phyloP scores from a whole-genome alignment of 2,329 filamentous ascomycete genomes.

The Delphinella strobiligena region DNA sequence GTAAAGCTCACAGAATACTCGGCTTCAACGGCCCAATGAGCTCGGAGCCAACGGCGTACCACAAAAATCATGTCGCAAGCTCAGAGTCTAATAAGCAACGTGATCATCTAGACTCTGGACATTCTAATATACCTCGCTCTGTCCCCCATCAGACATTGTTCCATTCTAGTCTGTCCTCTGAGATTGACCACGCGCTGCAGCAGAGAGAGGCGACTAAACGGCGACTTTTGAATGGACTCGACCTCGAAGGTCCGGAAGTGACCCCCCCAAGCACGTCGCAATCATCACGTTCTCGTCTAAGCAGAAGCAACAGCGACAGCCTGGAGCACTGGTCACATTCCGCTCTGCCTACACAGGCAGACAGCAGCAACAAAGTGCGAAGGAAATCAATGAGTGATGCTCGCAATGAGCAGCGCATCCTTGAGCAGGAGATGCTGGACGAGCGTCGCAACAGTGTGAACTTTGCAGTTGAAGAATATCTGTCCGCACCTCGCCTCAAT shows the following conservation, averaged over 20 bases:
- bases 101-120: no score
- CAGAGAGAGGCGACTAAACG: conserved; percentile 5
- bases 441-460: conserved; percentile 75
- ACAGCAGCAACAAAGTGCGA: conserved; percentile 11
- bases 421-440: conserved; percentile 20
- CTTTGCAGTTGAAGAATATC: conserved; percentile 72
- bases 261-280: conserved; percentile 6
- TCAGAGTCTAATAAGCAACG: neutral
- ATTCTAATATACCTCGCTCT: no score
- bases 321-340: neutral
- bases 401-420: conserved; percentile 23
- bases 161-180: no score
- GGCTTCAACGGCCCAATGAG: conserved; percentile 21
- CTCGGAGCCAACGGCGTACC: neutral
- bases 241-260: conserved; percentile 10
- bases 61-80: no score
- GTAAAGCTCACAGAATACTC: conserved; percentile 30
- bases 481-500: conserved; percentile 70
- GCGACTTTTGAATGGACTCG: conserved; percentile 3
- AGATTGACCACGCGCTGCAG: no score
- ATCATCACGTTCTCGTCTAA: neutral
- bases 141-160: no score
- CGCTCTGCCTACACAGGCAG: neutral
- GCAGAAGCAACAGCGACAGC: neutral
- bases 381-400: conserved; percentile 23